A percentile compares a stretch with the other conserved stretches of the same genome.
Evolutionary conservation across 768 basidiomycete species (phyloP).

Genomic region (Pisolithus tinctorius): DNA sequence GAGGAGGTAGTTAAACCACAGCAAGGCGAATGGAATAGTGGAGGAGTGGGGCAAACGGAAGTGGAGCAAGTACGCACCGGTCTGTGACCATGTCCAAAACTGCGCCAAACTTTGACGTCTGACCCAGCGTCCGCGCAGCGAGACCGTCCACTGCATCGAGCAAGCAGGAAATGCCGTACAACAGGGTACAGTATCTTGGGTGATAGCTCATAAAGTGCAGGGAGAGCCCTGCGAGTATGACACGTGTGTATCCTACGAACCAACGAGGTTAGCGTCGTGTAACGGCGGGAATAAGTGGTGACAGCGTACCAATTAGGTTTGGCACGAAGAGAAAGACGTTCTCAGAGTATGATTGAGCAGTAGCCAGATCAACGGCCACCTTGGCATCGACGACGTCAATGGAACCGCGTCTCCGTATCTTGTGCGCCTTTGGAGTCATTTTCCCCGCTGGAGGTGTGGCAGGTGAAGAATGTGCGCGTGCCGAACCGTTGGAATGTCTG

Average conservation of each 20-base stretch:
- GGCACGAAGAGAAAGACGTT: conserved; percentile 97
- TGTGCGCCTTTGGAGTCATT: conserved; percentile 5
- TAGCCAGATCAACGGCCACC: conserved; percentile 81
- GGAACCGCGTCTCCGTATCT: conserved; percentile 42
- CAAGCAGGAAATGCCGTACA: conserved; percentile 86
- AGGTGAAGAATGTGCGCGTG: background rate
- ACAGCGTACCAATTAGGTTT: conserved; percentile 81
- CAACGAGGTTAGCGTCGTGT: background rate
- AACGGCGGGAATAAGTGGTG: background rate
- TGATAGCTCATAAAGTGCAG: conserved; percentile 93
- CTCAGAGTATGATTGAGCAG: conserved; percentile 81
- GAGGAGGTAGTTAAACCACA: background rate
- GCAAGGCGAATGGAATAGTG: background rate
- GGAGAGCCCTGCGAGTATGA: conserved; percentile 84
- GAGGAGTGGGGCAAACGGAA: conserved; percentile 2
- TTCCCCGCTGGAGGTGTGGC: conserved; percentile 25
- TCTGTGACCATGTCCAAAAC: conserved; percentile 99
- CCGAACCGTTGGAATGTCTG: conserved; percentile 19
- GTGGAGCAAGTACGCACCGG: conserved; percentile 46
- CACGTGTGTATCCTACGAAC: conserved; percentile 76
- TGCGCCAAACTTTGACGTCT: conserved; percentile 95
- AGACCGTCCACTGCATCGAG: conserved; percentile 94
- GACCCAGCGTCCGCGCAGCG: conserved; percentile 80
- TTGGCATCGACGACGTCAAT: conserved; percentile 77
- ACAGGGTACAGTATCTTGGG: conserved; percentile 84